These are phyloP conservation scores for Castanea crenata DNA, from an alignment of 306 rosid species.

Conservation along the genomic window DNA sequence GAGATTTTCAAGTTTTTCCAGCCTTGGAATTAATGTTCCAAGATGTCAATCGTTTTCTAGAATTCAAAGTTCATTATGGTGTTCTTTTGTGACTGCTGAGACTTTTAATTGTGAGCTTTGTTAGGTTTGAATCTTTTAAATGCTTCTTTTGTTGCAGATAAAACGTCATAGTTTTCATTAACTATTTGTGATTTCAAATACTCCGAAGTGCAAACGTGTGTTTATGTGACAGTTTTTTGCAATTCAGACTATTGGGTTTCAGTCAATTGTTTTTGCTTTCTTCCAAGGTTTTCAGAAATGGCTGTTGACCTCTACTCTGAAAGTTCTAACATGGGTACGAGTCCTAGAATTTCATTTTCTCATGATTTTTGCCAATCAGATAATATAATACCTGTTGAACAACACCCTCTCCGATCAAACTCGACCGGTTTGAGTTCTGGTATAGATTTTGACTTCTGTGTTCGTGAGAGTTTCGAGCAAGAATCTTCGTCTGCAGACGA, in stretches of 20 bases:
- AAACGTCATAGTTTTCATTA: neutral
- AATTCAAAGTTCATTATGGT: conserved; percentile 20
- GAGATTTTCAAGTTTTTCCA: neutral
- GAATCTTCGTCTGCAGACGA: conserved; percentile 90
- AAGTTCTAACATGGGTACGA: conserved; percentile 36
- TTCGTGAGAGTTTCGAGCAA: conserved; percentile 47
- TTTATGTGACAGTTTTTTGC: neutral
- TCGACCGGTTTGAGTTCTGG: conserved; percentile 56
- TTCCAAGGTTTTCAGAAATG: conserved; percentile 31
- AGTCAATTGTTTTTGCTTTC: neutral
- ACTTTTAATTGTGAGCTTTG: conserved; percentile 23
- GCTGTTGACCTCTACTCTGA: conserved; percentile 65
- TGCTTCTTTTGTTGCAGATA: conserved; percentile 4
- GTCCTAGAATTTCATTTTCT: conserved; percentile 85
- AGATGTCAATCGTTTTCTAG: neutral
- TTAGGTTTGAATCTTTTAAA: conserved; percentile 36
- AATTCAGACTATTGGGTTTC: neutral
- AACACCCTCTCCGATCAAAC: conserved; percentile 61
- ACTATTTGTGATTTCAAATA: neutral
- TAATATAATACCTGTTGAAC: conserved; percentile 48
- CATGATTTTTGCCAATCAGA: conserved; percentile 69
- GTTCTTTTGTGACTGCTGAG: conserved; percentile 3
- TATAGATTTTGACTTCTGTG: conserved; percentile 78
- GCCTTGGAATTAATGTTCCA: neutral
- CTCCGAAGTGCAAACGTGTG: too few species aligned